Evolutionary conservation across 148 eudicot species (phyloP), one percentile per base, ranked within the genome.

Genomic region (Diospyros kaki): DNA sequence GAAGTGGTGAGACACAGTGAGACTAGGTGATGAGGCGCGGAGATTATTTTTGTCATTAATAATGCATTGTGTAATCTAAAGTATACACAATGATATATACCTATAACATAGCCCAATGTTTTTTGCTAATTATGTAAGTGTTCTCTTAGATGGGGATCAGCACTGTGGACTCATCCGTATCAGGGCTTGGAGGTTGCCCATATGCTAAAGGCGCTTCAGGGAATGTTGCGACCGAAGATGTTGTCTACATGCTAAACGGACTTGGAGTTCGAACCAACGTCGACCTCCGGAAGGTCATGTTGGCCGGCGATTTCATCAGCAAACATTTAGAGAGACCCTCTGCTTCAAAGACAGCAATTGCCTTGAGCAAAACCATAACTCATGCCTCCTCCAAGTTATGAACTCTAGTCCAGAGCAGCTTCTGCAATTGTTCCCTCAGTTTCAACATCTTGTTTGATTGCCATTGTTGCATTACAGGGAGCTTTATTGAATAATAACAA

Each of bases 161-260:
- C 75, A 81, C 81, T 42, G 87, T 92, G 54, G 97, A 94, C 80
- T 94, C 97, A 44, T 90, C 98, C 6, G 82, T 90, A 12, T 86
- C 91, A 1, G 97, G 98, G 51, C 97, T 94, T 50, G 97, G 97
- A 44, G 96, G 98, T 79, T 94, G 97, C 79, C 98, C 98, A 52
- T 94, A 92, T 68, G 98, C 97, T 8, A 90, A 92, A 83, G 93
- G 97, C 81, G 98, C 98, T 72, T 79, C 97, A 14, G 98, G 97
- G 15, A 94, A 94, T 73, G 96, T 94, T 44, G 98, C 96, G 3
- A 92, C 98, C 0, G 98, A 94, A 78, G 98, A 94, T 81, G 98
- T 94, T 40, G 87, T 93, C 39, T 92, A 94, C 66, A 92, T 94
- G 98, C 92, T 94, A 8, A 81, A 85, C 73, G 98, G 98, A 50